phyloP scores from a whole-genome alignment of 2,329 filamentous ascomycete genomes.

The Pseudodiploospora longispora region DNA sequence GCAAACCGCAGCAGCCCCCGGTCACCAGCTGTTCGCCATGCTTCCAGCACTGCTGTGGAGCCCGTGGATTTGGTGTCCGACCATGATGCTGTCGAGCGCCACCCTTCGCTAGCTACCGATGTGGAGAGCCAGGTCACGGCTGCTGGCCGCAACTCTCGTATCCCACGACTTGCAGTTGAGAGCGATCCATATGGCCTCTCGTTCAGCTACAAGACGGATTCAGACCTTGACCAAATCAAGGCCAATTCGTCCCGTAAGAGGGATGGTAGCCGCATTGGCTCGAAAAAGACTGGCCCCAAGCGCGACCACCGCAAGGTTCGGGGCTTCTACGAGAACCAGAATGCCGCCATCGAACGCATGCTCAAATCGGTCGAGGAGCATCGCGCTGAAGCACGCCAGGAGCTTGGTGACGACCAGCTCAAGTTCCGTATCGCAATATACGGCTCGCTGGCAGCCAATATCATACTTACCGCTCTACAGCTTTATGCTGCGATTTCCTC shows the following conservation, averaged over 20 bases:
- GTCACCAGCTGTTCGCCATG: constrained; percentile 20
- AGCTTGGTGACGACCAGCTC: constrained; percentile 73
- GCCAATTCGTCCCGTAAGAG: constrained; percentile 77
- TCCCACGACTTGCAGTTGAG: constrained; percentile 52
- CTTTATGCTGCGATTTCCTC: constrained; percentile 83
- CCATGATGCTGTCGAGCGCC: constrained; percentile 34
- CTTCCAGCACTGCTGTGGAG: constrained; percentile 40
- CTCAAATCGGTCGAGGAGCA: constrained; percentile 93
- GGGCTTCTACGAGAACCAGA: constrained; percentile 83
- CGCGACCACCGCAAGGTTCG: constrained; percentile 50
- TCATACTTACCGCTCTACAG: constrained; percentile 71
- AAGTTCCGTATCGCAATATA: constrained; percentile 60
- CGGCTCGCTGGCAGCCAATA: constrained; percentile 69
- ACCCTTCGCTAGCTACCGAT: constrained; percentile 32
- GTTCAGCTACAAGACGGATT: constrained; percentile 65
- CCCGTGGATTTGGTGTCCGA: constrained; percentile 23
- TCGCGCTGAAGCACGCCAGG: constrained; percentile 68
- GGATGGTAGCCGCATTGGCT: constrained; percentile 29
- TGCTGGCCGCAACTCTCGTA: constrained; percentile 27
- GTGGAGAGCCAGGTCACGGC: constrained; percentile 40
- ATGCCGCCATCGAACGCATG: constrained; percentile 85
- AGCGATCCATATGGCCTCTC: constrained; percentile 79
- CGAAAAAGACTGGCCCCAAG: constrained; percentile 15
- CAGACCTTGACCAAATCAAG: constrained; percentile 68
- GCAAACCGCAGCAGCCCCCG: constrained; percentile 20